Evolutionary conservation across 2,329 filamentous ascomycete species (phyloP), one percentile per base, ranked within the genome.

Genomic region (Fusarium nodosum): DNA sequence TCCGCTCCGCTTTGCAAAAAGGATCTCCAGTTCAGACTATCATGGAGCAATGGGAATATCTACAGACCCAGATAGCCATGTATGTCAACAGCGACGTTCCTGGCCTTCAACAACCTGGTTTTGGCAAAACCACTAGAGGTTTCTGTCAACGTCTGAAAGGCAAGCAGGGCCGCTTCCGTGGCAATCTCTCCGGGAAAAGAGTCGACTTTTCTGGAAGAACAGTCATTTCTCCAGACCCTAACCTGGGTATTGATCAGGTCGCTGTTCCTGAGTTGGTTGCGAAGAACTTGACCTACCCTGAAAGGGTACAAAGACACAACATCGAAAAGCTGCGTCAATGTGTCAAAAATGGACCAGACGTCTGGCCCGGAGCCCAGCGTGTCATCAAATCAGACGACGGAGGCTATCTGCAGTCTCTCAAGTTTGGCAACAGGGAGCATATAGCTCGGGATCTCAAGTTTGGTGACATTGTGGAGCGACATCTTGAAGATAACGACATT

Each of bases 61-160:
- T 99, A 64, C 95, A 98, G 76, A 86, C 97, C 11, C 94, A 98
- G 76, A 92, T 98, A 64, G 96, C 95, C 64, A 94, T 98, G 86
- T 98, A 99, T 78, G 95, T 99, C 79, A 98, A 99, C 82, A 97
- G 94, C 68, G 94, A 97, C 74, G 90, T 97, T 4, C 96, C 96
- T 0, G 95, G 95, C 30, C 86, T 99, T n/a, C 91, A 94, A 73
- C 93, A 97, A 74, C 91, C 91, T 15, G 93, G 93, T 11, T 91
- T 94, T 64, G 93, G 93, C 61, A 97, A 97, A 79, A 88, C 92
- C 1, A 97, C 96, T 74, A 89, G 96, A 73, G 96, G 96, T 20
- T 97, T 99, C 77, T 97, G 95, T 66, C 96, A 98, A 80, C 90
- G 96, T 18, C 81, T 99, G 48, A 99, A 99, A 81, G 96, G 96